Base-by-base conservation (phyloP, 192 early-diverging fungal genomes). In the Podochytrium sp. region DNA sequence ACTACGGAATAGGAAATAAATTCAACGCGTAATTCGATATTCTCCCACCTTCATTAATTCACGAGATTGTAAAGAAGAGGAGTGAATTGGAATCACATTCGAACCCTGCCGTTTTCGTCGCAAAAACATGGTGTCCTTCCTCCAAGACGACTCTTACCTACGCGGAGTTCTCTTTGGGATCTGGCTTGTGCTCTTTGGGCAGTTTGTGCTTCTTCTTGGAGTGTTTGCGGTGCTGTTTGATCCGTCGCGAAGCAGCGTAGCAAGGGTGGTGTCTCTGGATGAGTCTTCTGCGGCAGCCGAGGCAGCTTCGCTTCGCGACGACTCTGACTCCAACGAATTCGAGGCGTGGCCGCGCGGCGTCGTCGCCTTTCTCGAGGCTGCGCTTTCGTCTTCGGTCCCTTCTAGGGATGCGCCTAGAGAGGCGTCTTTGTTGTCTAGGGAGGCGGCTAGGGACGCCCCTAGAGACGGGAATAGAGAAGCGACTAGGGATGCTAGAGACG, bases 151-250 rank as follows among this genome's bases (percentile, higher is more conserved):
- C 68, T 23, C 50, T 51, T 81, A 64, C 62, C 27, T 79, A 23
- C 66, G 76, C 20, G 83, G 79, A 5, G 37, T 81, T 20, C 62
- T 84, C 50, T 74, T 71, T 41, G 83, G 83, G 5, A 39, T 58
- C 18, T 35, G 80, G 41, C 38, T 75, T 55, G 35, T 78, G 4
- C 29, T 84, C 51, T 18, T 62, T 3, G 37, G 69, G 18, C 74
- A 81, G 74, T 67, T 78, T 2, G 33, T 79, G 18, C 23, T 62
- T 18, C 29, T 81, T 27, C 57, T 75, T 52, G 55, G 47, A 0
- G 53, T 71, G 18, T 34, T 43, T 49, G 18, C 30, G 16, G 38
- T 73, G 41, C 69, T 84, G n/a, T 65, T 81, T 40, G 78, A 81
- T 59, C 79, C 79, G 7, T 49, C 43, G 14, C 60, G 67, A 0